Evolutionary conservation across 169 alveolate species (phyloP).

Genomic region (Eimeria sp.): DNA sequence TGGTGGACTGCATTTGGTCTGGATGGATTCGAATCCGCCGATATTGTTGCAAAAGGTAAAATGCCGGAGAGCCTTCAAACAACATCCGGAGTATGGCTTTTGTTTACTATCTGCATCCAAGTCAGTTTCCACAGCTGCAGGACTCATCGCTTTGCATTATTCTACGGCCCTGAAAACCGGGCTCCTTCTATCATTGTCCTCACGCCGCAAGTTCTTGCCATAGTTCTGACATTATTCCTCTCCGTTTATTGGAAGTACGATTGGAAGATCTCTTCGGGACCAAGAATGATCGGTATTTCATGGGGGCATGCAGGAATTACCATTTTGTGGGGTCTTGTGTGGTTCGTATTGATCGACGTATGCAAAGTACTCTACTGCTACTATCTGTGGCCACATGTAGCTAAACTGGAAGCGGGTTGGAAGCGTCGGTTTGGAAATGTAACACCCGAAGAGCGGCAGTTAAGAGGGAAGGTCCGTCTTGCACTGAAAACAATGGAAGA

Average conservation of each 20-base stretch:
- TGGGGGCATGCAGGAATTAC: slow-evolving; percentile 85
- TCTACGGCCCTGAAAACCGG: slow-evolving; percentile 56
- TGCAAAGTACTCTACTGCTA: slow-evolving; percentile 55
- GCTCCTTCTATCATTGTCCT: slow-evolving; percentile 71
- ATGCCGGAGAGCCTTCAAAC: slow-evolving; percentile 76
- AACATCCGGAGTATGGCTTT: slow-evolving; percentile 77
- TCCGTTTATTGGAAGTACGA: slow-evolving; percentile 80
- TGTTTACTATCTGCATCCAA: slow-evolving; percentile 78
- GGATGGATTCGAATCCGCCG: slow-evolving; percentile 5
- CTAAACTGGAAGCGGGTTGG: not conserved
- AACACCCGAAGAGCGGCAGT: slow-evolving; percentile 35
- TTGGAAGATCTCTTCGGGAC: slow-evolving; percentile 75
- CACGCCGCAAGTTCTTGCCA: slow-evolving; percentile 56
- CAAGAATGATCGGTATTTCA: slow-evolving; percentile 68
- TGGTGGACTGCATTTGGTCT: slow-evolving; percentile 77
- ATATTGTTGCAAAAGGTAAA: not conserved
- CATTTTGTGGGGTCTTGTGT: slow-evolving; percentile 66
- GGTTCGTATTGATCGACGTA: slow-evolving; percentile 76
- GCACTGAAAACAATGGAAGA: slow-evolving; percentile 69
- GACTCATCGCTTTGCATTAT: slow-evolving; percentile 29
- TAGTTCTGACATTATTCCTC: slow-evolving; percentile 60
- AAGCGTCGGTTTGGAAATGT: not conserved
- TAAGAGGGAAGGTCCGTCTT: slow-evolving; percentile 56
- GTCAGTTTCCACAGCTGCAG: slow-evolving; percentile 78
- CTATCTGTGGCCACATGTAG: slow-evolving; percentile 47